Percentiles rank a stretch among this genome's conserved stretches.
These are phyloP conservation scores for Xylaria venustula DNA, from an alignment of 495 filamentous ascomycete species.

Conservation along the genomic window DNA sequence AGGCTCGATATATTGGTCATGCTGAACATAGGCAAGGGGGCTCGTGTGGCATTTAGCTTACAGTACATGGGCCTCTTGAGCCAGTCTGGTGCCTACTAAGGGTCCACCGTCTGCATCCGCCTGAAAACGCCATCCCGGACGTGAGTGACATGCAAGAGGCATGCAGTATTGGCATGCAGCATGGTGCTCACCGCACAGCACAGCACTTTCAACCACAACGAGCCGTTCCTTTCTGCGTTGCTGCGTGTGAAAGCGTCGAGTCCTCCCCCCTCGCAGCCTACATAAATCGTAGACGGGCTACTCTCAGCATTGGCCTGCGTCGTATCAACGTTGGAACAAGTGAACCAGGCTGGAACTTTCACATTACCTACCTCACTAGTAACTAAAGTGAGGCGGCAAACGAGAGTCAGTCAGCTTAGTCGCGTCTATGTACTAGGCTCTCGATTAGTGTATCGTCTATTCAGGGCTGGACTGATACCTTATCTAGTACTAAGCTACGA, in stretches of 20 bases:
- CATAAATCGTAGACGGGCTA: no score
- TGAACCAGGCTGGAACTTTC: background rate
- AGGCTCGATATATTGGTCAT: slow-evolving; percentile 13
- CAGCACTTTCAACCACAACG: no score
- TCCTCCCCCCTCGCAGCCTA: no score
- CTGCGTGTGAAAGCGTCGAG: no score
- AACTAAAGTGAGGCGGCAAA: slow-evolving; percentile 12
- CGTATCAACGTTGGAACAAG: background rate
- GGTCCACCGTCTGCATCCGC: background rate
- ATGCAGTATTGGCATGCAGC: slow-evolving; percentile 7
- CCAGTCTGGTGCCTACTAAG: background rate
- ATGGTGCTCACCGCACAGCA: slow-evolving; percentile 9
- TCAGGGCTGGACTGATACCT: no score
- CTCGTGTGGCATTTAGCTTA: background rate
- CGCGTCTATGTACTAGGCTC: no score
- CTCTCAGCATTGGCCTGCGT: background rate
- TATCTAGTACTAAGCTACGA: no score
- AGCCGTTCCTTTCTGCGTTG: no score
- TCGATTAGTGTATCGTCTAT: no score
- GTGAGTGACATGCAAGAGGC: background rate
- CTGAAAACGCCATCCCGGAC: background rate
- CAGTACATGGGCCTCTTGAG: background rate
- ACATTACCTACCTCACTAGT: background rate
- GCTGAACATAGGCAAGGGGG: background rate
- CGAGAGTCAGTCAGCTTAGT: background rate